Percentiles rank a stretch among this genome's conserved stretches.
phyloP scores from a whole-genome alignment of 306 rosid species.

The Vigna trinervia region DNA sequence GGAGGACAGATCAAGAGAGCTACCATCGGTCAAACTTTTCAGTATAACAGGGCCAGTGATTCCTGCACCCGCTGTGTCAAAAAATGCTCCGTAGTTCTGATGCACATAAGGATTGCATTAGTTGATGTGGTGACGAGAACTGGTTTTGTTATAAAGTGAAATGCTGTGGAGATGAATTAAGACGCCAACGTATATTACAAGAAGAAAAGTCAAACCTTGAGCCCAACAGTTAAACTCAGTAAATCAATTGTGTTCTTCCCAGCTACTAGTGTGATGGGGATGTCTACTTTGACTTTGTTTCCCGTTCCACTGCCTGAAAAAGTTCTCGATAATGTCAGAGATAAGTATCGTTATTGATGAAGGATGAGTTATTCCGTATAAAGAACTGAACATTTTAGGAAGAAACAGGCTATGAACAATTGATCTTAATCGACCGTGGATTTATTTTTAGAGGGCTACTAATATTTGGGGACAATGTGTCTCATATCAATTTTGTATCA shows the following conservation, averaged over 20 bases:
- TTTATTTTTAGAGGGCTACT: neutral
- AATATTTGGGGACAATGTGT: neutral
- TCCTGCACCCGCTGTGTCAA: constrained; percentile 76
- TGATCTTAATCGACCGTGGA: neutral
- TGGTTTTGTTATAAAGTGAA: constrained; percentile 4
- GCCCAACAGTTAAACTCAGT: constrained; percentile 92
- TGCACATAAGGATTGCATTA: constrained; percentile 32
- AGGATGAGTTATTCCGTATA: constrained; percentile 5
- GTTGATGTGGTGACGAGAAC: neutral
- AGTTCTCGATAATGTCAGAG: constrained; percentile 9
- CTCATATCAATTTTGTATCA: neutral
- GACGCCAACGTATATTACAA: constrained; percentile 9
- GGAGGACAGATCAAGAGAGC: constrained; percentile 74
- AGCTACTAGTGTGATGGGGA: constrained; percentile 61
- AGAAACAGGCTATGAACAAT: neutral
- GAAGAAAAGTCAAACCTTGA: constrained; percentile 65
- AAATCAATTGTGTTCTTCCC: constrained; percentile 87
- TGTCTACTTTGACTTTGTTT: constrained; percentile 57
- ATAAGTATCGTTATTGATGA: neutral
- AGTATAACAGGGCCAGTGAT: constrained; percentile 88
- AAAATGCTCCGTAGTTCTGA: constrained; percentile 87
- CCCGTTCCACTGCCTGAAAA: constrained; percentile 77
- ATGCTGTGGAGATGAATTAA: neutral
- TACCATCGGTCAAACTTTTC: constrained; percentile 61
- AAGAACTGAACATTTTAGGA: neutral